phyloP scores from a whole-genome alignment of 2,329 filamentous ascomycete species.

The Pseudopyrenochaeta lycopersici region DNA sequence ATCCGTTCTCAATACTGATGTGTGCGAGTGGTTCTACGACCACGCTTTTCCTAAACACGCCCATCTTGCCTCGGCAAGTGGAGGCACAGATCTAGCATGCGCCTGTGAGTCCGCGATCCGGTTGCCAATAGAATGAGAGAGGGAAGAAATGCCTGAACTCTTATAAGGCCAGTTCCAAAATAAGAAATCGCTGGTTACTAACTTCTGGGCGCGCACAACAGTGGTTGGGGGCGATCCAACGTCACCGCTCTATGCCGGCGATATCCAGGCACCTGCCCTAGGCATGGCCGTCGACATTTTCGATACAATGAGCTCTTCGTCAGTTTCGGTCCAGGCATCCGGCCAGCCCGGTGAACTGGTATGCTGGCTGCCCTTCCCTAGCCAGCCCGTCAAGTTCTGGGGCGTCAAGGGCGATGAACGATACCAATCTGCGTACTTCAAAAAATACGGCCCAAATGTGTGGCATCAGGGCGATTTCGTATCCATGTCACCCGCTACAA shows the following conservation, averaged over 20 bases:
- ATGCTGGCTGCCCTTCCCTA: not conserved
- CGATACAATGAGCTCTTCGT: not conserved
- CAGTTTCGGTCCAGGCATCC: not conserved
- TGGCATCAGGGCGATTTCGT: not conserved
- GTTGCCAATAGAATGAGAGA: too few species aligned
- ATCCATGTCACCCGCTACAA: not conserved
- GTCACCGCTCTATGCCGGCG: not conserved
- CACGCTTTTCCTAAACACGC: slow-evolving; percentile 22
- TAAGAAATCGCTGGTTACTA: too few species aligned
- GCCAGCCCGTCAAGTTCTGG: not conserved
- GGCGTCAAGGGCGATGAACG: not conserved
- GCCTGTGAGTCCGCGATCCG: not conserved
- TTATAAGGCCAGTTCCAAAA: too few species aligned
- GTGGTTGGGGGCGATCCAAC: not conserved
- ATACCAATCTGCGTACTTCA: not conserved
- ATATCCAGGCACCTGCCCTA: not conserved
- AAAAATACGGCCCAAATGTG: not conserved
- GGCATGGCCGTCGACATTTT: not conserved
- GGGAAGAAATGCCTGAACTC: too few species aligned
- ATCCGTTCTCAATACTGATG: slow-evolving; percentile 53
- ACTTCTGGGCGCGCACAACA: not conserved
- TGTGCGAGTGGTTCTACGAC: slow-evolving; percentile 58
- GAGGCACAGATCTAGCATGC: not conserved
- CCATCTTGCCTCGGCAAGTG: not conserved
- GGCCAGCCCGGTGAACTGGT: not conserved